Conservation (phyloP, 805 yeast genomes). For the Myxozyma geophila region DNA sequence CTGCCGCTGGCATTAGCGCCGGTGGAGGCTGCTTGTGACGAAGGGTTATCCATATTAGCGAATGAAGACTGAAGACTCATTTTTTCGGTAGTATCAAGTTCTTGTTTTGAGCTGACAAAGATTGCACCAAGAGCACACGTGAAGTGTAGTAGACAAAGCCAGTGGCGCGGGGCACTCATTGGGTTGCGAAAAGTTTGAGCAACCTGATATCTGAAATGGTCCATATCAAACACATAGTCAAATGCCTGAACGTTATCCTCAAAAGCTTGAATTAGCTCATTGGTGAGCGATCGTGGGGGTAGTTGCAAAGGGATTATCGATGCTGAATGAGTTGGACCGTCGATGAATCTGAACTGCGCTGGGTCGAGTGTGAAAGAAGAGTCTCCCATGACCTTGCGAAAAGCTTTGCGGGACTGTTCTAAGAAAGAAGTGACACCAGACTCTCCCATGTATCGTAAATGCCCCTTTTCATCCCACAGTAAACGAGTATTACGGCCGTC, state of each 20-base stretch:
- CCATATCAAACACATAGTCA: conserved; percentile 49
- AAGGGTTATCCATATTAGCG: conserved; percentile 2
- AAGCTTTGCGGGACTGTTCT: conserved; percentile 50
- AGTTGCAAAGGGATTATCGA: conserved; percentile 40
- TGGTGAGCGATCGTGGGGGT: conserved; percentile 45
- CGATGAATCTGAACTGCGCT: conserved; percentile 47
- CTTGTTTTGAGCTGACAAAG: conserved; percentile 45
- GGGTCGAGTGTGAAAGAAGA: conserved; percentile 50
- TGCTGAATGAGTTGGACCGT: conserved; percentile 44
- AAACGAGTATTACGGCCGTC: conserved; percentile 42
- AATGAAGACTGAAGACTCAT: conserved; percentile 31
- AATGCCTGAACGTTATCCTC: conserved; percentile 50
- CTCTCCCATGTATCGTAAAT: conserved; percentile 51
- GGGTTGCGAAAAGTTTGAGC: conserved; percentile 46
- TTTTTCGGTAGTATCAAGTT: conserved; percentile 39
- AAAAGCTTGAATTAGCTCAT: conserved; percentile 45
- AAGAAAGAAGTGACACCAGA: conserved; percentile 51
- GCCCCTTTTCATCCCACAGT: conserved; percentile 48
- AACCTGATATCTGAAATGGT: conserved; percentile 43
- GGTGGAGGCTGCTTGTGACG: conserved; percentile 9
- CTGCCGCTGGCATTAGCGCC: neutral
- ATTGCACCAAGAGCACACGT: conserved; percentile 51
- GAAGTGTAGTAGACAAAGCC: conserved; percentile 48
- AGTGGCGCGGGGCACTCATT: conserved; percentile 39
- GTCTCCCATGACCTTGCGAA: conserved; percentile 44